These are phyloP conservation scores for Wickerhamomyces kurtzmanii DNA, from an alignment of 805 yeast genomes.

Conservation along the genomic window DNA sequence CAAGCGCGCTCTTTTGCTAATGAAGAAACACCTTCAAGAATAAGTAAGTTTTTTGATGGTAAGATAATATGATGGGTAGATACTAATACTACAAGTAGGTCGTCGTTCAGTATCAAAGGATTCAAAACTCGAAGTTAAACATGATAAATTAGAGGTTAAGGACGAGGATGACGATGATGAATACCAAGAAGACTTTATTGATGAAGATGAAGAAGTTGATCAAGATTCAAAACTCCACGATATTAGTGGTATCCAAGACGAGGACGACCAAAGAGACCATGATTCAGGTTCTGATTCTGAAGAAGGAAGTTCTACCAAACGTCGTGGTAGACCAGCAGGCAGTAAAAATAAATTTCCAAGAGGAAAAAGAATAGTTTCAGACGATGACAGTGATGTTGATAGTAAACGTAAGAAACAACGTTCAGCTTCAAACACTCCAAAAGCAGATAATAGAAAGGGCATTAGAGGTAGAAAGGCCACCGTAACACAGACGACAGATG, in stretches of 20 bases:
- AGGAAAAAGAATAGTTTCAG: slow-evolving; percentile 15
- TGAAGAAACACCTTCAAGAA: too few relatives aligned
- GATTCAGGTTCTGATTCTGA: slow-evolving; percentile 8
- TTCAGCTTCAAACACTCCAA: slow-evolving; percentile 5
- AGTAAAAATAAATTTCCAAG: slow-evolving; percentile 9
- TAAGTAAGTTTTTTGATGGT: too few relatives aligned
- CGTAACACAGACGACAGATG: slow-evolving; percentile 42
- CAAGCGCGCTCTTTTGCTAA: too few relatives aligned
- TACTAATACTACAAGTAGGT: too few relatives aligned
- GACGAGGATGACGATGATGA: slow-evolving; percentile 20
- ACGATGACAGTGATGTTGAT: slow-evolving; percentile 17
- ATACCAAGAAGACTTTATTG: slow-evolving; percentile 9
- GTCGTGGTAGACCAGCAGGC: slow-evolving; percentile 11
- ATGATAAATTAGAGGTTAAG: slow-evolving; percentile 18
- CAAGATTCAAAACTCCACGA: slow-evolving; percentile 16
- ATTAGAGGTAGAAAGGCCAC: slow-evolving; percentile 33
- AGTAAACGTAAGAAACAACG: slow-evolving; percentile 7
- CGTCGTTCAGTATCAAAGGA: too few relatives aligned
- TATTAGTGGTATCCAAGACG: slow-evolving; percentile 14
- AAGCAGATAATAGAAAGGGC: slow-evolving; percentile 18
- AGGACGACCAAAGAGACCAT: slow-evolving; percentile 13
- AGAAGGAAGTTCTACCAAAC: slow-evolving; percentile 6
- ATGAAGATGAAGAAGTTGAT: slow-evolving; percentile 17
- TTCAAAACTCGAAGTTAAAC: slow-evolving; percentile 18
- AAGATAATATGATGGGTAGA: too few relatives aligned